phyloP scores from a whole-genome alignment of 495 filamentous ascomycete genomes.

The Neurospora sp. region DNA sequence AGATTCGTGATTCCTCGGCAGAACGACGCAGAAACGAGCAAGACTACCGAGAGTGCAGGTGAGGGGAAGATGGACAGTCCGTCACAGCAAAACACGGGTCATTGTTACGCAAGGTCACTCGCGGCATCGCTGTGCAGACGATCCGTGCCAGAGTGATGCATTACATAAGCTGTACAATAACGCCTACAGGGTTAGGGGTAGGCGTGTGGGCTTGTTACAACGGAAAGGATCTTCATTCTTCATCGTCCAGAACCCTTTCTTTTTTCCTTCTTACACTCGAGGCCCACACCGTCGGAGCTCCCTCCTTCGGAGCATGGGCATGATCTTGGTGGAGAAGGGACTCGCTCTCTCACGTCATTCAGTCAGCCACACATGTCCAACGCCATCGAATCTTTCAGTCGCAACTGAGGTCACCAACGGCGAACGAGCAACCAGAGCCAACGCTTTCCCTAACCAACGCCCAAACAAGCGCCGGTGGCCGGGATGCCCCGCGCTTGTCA shows the following conservation, averaged over 20 bases:
- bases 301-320: neutral
- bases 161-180: neutral
- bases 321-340: neutral
- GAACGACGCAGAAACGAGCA: constrained; percentile 6
- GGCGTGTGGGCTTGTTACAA: neutral
- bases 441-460: neutral
- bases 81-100: neutral
- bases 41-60: constrained; percentile 3
- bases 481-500: neutral
- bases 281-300: neutral
- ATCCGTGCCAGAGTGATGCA: neutral
- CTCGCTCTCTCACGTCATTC: neutral
- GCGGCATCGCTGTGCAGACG: neutral
- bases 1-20: neutral
- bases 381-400: neutral
- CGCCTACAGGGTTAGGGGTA: neutral
- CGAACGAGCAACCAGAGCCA: neutral
- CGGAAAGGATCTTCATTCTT: neutral
- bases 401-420: neutral
- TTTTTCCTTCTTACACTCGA: neutral
- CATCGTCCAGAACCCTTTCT: neutral
- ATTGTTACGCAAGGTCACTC: neutral
- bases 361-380: neutral
- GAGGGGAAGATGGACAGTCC: neutral
- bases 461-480: neutral